Evolutionary conservation across 2,329 filamentous ascomycete genomes (phyloP).

Genomic region (Fusarium sacchari): DNA sequence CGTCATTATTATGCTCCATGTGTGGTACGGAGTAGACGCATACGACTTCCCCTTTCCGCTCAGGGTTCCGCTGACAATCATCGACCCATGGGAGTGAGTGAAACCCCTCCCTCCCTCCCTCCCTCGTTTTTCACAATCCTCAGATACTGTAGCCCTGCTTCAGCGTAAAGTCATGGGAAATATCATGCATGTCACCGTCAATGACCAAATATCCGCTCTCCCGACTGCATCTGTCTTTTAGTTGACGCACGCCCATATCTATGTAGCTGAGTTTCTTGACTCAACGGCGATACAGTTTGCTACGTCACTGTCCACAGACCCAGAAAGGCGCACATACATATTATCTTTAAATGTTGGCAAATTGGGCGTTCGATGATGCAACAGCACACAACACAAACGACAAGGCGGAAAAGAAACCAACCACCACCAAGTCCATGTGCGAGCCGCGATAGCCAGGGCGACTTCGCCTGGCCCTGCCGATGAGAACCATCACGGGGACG

Average conservation of each 20-base stretch:
- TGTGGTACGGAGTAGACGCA: constrained; percentile 18
- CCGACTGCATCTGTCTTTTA: constrained; percentile 26
- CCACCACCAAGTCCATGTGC: constrained; percentile 32
- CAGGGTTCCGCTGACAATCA: constrained; percentile 15
- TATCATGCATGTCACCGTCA: constrained; percentile 36
- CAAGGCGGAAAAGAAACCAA: constrained; percentile 27
- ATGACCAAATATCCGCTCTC: constrained; percentile 25
- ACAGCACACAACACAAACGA: constrained; percentile 4
- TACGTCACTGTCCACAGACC: constrained; percentile 11
- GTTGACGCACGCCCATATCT: constrained; percentile 15
- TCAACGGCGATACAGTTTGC: constrained; percentile 17
- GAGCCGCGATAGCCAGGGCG: constrained; percentile 43
- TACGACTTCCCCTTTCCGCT: constrained; percentile 28
- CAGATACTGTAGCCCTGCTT: constrained; percentile 28
- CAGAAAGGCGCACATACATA: constrained; percentile 20
- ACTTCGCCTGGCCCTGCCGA: constrained; percentile 24
- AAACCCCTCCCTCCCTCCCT: constrained; percentile 26
- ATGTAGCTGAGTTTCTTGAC: constrained; percentile 34
- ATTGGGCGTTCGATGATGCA: constrained; percentile 23
- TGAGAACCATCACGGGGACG: constrained; percentile 39
- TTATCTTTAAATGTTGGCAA: constrained; percentile 1
- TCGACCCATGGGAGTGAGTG: background rate
- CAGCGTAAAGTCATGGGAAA: constrained; percentile 28
- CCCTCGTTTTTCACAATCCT: constrained; percentile 23
- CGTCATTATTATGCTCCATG: constrained; percentile 25